Conservation (phyloP, 2,329 filamentous ascomycete species). For the Calycina herbarum region DNA sequence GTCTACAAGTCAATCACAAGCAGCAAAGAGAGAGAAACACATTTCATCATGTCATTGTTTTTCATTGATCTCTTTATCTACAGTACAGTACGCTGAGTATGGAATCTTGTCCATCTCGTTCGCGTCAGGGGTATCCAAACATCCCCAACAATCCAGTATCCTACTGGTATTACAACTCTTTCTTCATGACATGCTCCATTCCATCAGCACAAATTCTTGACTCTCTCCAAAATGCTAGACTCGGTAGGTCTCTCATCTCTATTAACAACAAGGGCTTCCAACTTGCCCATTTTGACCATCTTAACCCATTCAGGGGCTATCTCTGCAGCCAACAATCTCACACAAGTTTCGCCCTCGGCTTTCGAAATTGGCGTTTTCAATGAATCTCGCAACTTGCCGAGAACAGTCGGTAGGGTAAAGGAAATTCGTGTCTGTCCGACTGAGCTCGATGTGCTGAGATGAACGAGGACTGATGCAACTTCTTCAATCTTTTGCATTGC, state of each 20-base stretch:
- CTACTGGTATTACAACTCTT: background rate
- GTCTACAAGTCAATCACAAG: conserved; percentile 19
- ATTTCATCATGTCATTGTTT: conserved; percentile 16
- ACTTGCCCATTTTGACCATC: conserved; percentile 46
- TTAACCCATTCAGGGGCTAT: conserved; percentile 52
- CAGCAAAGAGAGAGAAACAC: conserved; percentile 12
- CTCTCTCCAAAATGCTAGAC: conserved; percentile 30
- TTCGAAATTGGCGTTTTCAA: conserved; percentile 48
- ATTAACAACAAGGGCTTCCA: conserved; percentile 48
- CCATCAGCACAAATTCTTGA: conserved; percentile 26
- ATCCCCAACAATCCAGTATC: conserved; percentile 7
- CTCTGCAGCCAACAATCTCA: conserved; percentile 48
- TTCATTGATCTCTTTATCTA: background rate
- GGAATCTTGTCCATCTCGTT: background rate
- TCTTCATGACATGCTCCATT: background rate
- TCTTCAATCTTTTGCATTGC: conserved; percentile 70
- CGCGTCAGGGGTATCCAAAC: conserved; percentile 17
- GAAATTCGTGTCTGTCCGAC: conserved; percentile 57
- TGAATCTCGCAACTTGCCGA: conserved; percentile 68
- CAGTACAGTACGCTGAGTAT: background rate
- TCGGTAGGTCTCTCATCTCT: conserved; percentile 34
- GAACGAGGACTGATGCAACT: conserved; percentile 65
- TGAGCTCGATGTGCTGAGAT: conserved; percentile 58
- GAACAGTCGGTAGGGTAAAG: conserved; percentile 63
- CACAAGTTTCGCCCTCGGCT: conserved; percentile 47